A percentile compares a stretch with the other conserved stretches of the same genome.
These are phyloP conservation scores for Benincasa hispida DNA, from an alignment of 306 rosid genomes.

Conservation along the genomic window DNA sequence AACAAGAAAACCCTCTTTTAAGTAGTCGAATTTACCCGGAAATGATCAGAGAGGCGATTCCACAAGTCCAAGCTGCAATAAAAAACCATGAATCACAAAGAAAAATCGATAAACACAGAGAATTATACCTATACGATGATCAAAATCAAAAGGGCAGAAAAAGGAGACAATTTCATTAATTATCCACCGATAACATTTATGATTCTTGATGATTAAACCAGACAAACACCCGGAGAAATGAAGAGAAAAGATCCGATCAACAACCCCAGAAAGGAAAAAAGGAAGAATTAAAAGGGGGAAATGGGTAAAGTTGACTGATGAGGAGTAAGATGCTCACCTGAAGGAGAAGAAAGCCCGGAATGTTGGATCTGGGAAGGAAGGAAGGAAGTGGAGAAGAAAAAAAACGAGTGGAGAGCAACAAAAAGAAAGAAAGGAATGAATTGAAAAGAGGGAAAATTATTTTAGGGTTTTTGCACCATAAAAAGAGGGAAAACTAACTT, in stretches of 20 bases:
- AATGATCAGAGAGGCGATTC: conserved; percentile 16
- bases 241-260: neutral
- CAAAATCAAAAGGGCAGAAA: neutral
- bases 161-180: neutral
- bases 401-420: neutral
- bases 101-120: conserved; percentile 15
- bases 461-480: conserved; percentile 30
- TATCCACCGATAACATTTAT: neutral
- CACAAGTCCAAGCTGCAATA: conserved; percentile 42
- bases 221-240: neutral
- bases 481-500: conserved; percentile 9
- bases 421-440: neutral
- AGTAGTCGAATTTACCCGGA: conserved; percentile 53
- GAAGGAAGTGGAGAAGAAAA: neutral
- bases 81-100: conserved; percentile 24
- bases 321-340: conserved; percentile 23
- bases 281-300: neutral
- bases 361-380: conserved; percentile 14
- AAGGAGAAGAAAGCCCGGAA: conserved; percentile 1
- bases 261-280: neutral
- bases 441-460: neutral
- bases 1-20: conserved; percentile 62
- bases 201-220: no score
- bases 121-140: neutral
- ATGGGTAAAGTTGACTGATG: neutral